These are phyloP conservation scores for Globisporangium canariense DNA, from an alignment of 352 stramenopile species.

Conservation along the genomic window DNA sequence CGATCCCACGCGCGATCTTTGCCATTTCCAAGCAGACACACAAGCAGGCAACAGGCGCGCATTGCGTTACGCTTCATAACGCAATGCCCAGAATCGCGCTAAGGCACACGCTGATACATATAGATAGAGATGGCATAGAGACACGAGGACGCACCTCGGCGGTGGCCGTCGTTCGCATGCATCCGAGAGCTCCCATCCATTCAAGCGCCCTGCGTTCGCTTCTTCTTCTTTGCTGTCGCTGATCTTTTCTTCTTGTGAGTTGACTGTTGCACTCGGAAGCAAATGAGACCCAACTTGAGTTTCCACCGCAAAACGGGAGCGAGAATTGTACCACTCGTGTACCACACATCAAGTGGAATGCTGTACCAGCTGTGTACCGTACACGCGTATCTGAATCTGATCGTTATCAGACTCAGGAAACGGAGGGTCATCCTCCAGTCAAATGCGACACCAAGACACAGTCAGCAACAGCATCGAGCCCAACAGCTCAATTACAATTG, in stretches of 20 bases:
- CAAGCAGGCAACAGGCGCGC: not conserved
- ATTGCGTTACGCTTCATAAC: not conserved
- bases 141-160: slow-evolving; percentile 21
- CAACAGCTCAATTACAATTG: not conserved
- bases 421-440: not conserved
- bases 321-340: not conserved
- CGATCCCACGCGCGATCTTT: not conserved
- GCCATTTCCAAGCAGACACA: not conserved
- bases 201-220: slow-evolving; percentile 13
- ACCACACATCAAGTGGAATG: not conserved
- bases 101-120: not conserved
- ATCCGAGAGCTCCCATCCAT: slow-evolving; percentile 39
- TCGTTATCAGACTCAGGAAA: not conserved
- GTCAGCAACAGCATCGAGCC: not conserved
- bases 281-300: not conserved
- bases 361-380: not conserved
- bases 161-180: slow-evolving; percentile 23
- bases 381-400: not conserved
- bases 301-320: not conserved
- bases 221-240: not conserved
- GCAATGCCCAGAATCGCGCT: not conserved
- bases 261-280: slow-evolving; percentile 2
- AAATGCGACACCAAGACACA: not conserved
- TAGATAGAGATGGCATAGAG: not conserved
- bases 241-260: slow-evolving; percentile 6